These are phyloP conservation scores for Aleurites moluccanus DNA, from an alignment of 441 rosid species.

Conservation along the genomic window DNA sequence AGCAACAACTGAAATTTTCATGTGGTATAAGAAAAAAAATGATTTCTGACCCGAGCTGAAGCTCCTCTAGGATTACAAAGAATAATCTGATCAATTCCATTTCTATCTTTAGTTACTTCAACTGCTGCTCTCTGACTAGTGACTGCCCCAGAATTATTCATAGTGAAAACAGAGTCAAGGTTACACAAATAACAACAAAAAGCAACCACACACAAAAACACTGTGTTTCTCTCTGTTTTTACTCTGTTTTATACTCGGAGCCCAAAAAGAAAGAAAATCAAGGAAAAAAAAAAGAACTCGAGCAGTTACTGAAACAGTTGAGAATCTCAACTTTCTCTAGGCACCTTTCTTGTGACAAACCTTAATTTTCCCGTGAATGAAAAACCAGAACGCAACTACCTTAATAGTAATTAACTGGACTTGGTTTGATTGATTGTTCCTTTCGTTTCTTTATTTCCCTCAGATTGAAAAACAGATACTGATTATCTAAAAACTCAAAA, in stretches of 20 bases:
- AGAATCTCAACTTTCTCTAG: conserved; percentile 27
- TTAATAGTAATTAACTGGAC: conserved; percentile 21
- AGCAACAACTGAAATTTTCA: not conserved
- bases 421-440: not conserved
- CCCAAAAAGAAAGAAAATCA: not conserved
- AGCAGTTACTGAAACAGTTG: conserved; percentile 34
- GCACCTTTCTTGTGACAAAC: conserved; percentile 40
- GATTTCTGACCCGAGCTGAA: conserved; percentile 58
- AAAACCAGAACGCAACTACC: conserved; percentile 51
- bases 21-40: not conserved
- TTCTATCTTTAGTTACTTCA: conserved; percentile 63
- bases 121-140: conserved; percentile 42
- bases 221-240: no score
- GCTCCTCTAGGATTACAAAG: conserved; percentile 80
- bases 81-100: conserved; percentile 65
- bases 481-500: not conserved
- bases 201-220: conserved; percentile 7
- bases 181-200: conserved; percentile 17
- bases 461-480: conserved; percentile 7
- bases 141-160: conserved; percentile 54
- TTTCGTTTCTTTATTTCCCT: not conserved
- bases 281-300: conserved; percentile 5
- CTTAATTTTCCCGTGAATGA: conserved; percentile 37
- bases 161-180: conserved; percentile 34
- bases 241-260: conserved; percentile 1